These are phyloP conservation scores for Geotrichum carabidarum DNA, from an alignment of 1,139 yeast genomes.

Conservation along the genomic window DNA sequence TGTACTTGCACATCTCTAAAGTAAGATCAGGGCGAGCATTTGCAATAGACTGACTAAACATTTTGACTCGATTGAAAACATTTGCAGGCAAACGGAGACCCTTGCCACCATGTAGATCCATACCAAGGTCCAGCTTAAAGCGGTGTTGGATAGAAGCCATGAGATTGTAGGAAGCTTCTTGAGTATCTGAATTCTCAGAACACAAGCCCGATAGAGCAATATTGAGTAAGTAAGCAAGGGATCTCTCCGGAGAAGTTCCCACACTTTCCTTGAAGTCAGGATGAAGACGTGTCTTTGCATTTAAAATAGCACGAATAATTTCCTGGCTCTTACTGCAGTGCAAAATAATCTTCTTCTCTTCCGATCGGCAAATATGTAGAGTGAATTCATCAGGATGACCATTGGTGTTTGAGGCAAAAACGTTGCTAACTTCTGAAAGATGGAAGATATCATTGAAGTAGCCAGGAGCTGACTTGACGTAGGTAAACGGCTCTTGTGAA, in stretches of 20 bases:
- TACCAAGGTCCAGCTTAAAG: conserved; percentile 50
- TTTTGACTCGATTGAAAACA: conserved; percentile 57
- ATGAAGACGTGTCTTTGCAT: conserved; percentile 25
- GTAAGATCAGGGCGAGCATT: conserved; percentile 57
- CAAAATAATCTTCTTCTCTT: conserved; percentile 22
- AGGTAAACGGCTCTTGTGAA: conserved; percentile 49
- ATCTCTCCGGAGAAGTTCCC: conserved; percentile 8
- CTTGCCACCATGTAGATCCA: conserved; percentile 42
- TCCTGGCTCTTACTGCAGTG: conserved; percentile 25
- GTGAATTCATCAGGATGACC: conserved; percentile 52
- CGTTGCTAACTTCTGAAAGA: conserved; percentile 44
- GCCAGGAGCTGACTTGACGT: conserved; percentile 36
- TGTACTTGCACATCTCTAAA: conserved; percentile 55
- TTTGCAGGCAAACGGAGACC: conserved; percentile 69
- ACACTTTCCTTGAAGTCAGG: background rate
- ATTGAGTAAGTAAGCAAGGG: conserved; percentile 43
- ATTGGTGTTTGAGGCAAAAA: conserved; percentile 45
- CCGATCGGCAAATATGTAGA: conserved; percentile 39
- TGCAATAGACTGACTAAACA: conserved; percentile 56
- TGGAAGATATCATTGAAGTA: conserved; percentile 28
- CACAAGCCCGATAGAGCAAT: conserved; percentile 65
- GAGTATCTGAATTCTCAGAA: conserved; percentile 53
- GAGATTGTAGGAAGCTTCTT: conserved; percentile 59
- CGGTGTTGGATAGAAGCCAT: conserved; percentile 60
- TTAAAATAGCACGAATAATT: conserved; percentile 30